phyloP scores from a whole-genome alignment of 1,284 basidiomycete species.

The Puccinia horiana region DNA sequence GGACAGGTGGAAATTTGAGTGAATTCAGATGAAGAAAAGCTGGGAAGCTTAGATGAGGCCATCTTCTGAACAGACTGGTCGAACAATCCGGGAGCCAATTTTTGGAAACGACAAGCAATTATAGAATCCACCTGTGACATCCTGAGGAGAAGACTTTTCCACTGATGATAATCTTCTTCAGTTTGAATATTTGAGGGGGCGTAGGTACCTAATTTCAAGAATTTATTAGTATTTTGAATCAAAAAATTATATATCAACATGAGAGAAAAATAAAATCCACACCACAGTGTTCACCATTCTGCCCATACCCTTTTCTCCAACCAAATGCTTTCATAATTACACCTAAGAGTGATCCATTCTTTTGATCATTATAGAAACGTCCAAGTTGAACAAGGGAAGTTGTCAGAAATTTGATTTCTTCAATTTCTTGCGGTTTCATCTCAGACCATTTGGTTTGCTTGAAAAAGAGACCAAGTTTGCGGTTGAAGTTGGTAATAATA shows the following conservation, averaged over 20 bases:
- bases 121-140: background rate
- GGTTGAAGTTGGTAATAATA: background rate
- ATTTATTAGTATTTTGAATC: background rate
- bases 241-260: background rate
- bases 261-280: background rate
- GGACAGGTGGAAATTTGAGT: background rate
- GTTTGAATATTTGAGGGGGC: background rate
- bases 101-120: background rate
- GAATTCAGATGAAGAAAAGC: background rate
- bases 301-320: background rate
- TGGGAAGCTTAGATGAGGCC: background rate
- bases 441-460: background rate
- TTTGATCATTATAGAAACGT: background rate
- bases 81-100: background rate
- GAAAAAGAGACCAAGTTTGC: background rate
- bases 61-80: background rate
- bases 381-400: background rate
- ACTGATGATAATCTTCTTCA: background rate
- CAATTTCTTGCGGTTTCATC: background rate
- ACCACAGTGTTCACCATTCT: background rate
- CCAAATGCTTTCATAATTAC: background rate
- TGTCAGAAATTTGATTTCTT: background rate
- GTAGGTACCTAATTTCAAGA: background rate
- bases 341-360: background rate
- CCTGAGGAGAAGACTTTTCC: too few relatives aligned